A percentile compares a stretch with the other conserved stretches of the same genome.
These are phyloP conservation scores for Hypoxylon sp. DNA, from an alignment of 2,329 filamentous ascomycete species.

Conservation along the genomic window DNA sequence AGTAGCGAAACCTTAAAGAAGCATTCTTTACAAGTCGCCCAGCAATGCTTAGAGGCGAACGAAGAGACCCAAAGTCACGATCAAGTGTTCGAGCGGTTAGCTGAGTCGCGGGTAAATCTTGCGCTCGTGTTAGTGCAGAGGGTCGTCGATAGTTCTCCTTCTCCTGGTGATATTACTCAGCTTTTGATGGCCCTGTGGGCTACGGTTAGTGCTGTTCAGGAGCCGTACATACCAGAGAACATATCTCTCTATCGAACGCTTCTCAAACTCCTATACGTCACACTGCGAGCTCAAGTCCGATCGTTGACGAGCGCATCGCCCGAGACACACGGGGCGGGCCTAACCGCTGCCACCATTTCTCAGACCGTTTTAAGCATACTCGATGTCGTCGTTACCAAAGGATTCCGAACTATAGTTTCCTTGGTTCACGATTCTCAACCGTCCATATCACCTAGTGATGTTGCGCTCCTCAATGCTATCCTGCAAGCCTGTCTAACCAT, in stretches of 20 bases:
- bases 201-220: slow-evolving; percentile 68
- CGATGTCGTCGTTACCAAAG: slow-evolving; percentile 82
- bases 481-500: slow-evolving; percentile 87
- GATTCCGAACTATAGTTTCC: slow-evolving; percentile 84
- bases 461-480: slow-evolving; percentile 89
- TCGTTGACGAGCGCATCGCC: slow-evolving; percentile 46
- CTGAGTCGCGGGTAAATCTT: slow-evolving; percentile 83
- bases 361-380: slow-evolving; percentile 84
- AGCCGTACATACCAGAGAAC: slow-evolving; percentile 67
- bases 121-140: slow-evolving; percentile 86
- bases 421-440: slow-evolving; percentile 83
- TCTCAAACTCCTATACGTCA: slow-evolving; percentile 87
- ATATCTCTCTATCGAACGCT: slow-evolving; percentile 85
- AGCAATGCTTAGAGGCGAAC: slow-evolving; percentile 85
- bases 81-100: slow-evolving; percentile 84
- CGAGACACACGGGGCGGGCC: slow-evolving; percentile 52
- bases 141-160: slow-evolving; percentile 72
- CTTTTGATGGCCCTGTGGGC: slow-evolving; percentile 67
- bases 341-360: slow-evolving; percentile 63
- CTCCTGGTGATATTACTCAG: slow-evolving; percentile 66
- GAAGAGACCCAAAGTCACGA: slow-evolving; percentile 79
- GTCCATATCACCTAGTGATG: slow-evolving; percentile 80
- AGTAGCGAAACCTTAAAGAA: slow-evolving; percentile 70
- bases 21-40: slow-evolving; percentile 80
- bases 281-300: slow-evolving; percentile 76